Conservation (phyloP, 2,329 filamentous ascomycete species). For the Cercospora brassicicola region DNA sequence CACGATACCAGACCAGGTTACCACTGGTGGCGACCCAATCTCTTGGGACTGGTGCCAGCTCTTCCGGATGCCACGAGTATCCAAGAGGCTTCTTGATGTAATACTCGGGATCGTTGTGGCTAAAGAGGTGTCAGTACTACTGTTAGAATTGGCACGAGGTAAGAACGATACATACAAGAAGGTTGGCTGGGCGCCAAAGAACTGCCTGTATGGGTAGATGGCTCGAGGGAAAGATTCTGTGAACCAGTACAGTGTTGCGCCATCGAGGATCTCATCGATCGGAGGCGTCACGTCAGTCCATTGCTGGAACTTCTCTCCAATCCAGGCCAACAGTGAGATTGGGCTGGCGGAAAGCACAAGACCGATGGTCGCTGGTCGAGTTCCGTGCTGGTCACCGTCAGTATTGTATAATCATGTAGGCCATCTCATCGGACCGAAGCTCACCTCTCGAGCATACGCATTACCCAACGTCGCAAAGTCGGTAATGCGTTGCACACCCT, state of each 20-base stretch:
- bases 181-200: slow-evolving; percentile 29
- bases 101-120: slow-evolving; percentile 30
- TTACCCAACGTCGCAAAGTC: slow-evolving; percentile 41
- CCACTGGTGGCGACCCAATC: slow-evolving; percentile 41
- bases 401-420: neutral
- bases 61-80: slow-evolving; percentile 48
- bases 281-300: slow-evolving; percentile 52
- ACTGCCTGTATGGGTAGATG: slow-evolving; percentile 54
- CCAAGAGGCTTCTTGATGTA: slow-evolving; percentile 46
- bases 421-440: neutral
- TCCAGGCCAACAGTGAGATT: slow-evolving; percentile 57
- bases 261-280: slow-evolving; percentile 49
- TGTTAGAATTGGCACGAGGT: neutral
- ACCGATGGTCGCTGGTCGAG: slow-evolving; percentile 57
- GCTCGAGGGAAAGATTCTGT: slow-evolving; percentile 43
- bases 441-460: slow-evolving; percentile 48
- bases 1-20: slow-evolving; percentile 43
- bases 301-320: slow-evolving; percentile 58
- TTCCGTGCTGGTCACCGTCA: slow-evolving; percentile 47
- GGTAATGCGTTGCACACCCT: slow-evolving; percentile 26
- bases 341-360: slow-evolving; percentile 56
- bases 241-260: slow-evolving; percentile 58
- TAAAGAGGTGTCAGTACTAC: neutral
- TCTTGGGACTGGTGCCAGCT: slow-evolving; percentile 44
- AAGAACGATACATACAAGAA: slow-evolving; percentile 10